Percentiles rank a stretch among this genome's conserved stretches.
Conservation (phyloP, 306 rosid species). For the Spatholobus suberectus region DNA sequence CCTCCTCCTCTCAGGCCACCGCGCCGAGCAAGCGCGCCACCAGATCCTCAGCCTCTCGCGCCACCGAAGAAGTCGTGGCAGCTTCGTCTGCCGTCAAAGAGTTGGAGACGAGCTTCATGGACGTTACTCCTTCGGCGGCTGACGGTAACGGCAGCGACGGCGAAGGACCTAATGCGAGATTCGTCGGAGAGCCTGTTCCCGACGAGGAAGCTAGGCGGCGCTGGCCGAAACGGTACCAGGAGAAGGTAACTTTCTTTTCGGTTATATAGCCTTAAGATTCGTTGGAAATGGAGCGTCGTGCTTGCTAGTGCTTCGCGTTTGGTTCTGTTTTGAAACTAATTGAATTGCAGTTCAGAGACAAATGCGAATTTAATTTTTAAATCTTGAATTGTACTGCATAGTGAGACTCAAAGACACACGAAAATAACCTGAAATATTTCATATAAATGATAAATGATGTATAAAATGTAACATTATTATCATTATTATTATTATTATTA, state of each 20-base stretch:
- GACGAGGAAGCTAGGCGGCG: constrained; percentile 55
- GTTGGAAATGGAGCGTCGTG: too few species aligned
- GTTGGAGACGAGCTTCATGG: neutral
- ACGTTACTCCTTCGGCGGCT: neutral
- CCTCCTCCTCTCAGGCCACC: neutral
- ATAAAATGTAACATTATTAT: too few species aligned
- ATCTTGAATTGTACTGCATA: too few species aligned
- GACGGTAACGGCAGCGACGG: neutral
- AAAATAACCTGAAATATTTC: too few species aligned
- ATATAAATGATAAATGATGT: too few species aligned
- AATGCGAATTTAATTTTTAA: too few species aligned
- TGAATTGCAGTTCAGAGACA: too few species aligned
- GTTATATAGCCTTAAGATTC: too few species aligned
- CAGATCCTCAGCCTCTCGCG: neutral
- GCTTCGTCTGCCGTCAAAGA: neutral
- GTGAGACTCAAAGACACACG: too few species aligned
- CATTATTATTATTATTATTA: too few species aligned
- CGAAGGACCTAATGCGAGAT: constrained; percentile 21
- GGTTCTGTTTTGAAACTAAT: too few species aligned
- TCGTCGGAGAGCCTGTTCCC: constrained; percentile 46
- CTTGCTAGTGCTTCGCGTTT: too few species aligned
- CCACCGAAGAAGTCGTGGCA: neutral
- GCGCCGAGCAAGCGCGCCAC: neutral
- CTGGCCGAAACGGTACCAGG: constrained; percentile 66
- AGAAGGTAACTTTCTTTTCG: neutral